Percentiles rank a stretch among this genome's conserved stretches.
phyloP scores from a whole-genome alignment of 2,329 filamentous ascomycete genomes.

The Lachnellula hyalina region DNA sequence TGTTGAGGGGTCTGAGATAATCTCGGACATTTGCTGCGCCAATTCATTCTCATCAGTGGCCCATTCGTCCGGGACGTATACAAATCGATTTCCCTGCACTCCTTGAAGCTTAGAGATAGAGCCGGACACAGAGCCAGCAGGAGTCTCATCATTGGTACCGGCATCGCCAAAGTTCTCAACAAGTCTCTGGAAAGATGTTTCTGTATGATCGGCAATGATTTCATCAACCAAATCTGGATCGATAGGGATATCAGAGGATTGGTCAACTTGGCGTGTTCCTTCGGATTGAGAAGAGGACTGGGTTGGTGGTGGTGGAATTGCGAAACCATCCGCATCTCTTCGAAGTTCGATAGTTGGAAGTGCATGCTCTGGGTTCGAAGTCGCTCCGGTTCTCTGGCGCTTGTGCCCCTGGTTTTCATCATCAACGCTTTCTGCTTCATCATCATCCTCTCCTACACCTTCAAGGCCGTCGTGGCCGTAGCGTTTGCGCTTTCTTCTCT shows the following conservation, averaged over 20 bases:
- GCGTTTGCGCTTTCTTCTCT: slow-evolving; percentile 40
- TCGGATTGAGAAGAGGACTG: slow-evolving; percentile 8
- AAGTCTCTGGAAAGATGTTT: slow-evolving; percentile 35
- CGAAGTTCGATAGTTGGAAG: slow-evolving; percentile 34
- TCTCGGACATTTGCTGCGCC: slow-evolving; percentile 64
- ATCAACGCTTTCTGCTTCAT: slow-evolving; percentile 8
- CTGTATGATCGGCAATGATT: slow-evolving; percentile 19
- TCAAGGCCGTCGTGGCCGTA: slow-evolving; percentile 5
- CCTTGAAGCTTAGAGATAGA: slow-evolving; percentile 11
- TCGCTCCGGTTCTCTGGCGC: slow-evolving; percentile 22
- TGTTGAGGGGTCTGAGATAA: slow-evolving; percentile 58
- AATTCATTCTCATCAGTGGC: slow-evolving; percentile 56
- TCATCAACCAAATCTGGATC: slow-evolving; percentile 17
- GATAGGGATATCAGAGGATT: slow-evolving; percentile 1
- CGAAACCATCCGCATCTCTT: slow-evolving; percentile 63
- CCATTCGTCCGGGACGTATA: slow-evolving; percentile 47
- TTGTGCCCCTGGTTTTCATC: neutral
- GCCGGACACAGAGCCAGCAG: slow-evolving; percentile 18
- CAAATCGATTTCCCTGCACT: slow-evolving; percentile 28
- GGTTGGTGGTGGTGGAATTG: slow-evolving; percentile 49
- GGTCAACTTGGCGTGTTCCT: neutral
- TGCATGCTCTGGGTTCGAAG: slow-evolving; percentile 11
- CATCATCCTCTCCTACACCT: slow-evolving; percentile 21
- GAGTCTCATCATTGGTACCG: slow-evolving; percentile 7
- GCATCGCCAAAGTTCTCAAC: slow-evolving; percentile 42